phyloP scores from a whole-genome alignment of 768 basidiomycete species.

The Cyclocybe aegerita region DNA sequence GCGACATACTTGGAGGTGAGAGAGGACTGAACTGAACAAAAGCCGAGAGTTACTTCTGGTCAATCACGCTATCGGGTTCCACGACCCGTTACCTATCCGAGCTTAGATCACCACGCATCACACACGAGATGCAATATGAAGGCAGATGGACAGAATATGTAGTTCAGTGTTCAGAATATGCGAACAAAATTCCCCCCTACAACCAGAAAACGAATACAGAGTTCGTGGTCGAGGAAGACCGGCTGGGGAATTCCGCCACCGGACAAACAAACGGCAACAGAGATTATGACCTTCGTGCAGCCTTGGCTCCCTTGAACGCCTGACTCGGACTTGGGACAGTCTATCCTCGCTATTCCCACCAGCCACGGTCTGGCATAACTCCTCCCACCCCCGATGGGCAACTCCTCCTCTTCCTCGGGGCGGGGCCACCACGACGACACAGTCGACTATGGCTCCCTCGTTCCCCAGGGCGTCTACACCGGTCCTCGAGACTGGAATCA shows the following conservation, averaged over 20 bases:
- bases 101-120: not conserved
- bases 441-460: slow-evolving; percentile 79
- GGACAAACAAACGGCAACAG: slow-evolving; percentile 38
- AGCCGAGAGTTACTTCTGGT: slow-evolving; percentile 11
- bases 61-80: slow-evolving; percentile 32
- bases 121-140: too few species aligned
- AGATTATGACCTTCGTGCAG: slow-evolving; percentile 23
- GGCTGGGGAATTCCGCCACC: slow-evolving; percentile 27
- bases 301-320: slow-evolving; percentile 11
- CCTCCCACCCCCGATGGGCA: slow-evolving; percentile 60
- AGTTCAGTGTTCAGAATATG: too few species aligned
- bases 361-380: slow-evolving; percentile 13
- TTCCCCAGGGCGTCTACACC: slow-evolving; percentile 86
- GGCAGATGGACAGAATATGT: too few species aligned
- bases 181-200: too few species aligned
- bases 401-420: slow-evolving; percentile 74
- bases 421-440: slow-evolving; percentile 77
- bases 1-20: slow-evolving; percentile 6
- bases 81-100: slow-evolving; percentile 17
- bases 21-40: slow-evolving; percentile 2
- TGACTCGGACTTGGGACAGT: slow-evolving; percentile 25
- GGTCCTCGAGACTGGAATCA: slow-evolving; percentile 90
- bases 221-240: not conserved
- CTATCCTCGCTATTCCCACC: slow-evolving; percentile 15
- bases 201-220: too few species aligned